Evolutionary conservation across 192 early-diverging fungal genomes (phyloP).

Genomic region (Spinellus fusiger): DNA sequence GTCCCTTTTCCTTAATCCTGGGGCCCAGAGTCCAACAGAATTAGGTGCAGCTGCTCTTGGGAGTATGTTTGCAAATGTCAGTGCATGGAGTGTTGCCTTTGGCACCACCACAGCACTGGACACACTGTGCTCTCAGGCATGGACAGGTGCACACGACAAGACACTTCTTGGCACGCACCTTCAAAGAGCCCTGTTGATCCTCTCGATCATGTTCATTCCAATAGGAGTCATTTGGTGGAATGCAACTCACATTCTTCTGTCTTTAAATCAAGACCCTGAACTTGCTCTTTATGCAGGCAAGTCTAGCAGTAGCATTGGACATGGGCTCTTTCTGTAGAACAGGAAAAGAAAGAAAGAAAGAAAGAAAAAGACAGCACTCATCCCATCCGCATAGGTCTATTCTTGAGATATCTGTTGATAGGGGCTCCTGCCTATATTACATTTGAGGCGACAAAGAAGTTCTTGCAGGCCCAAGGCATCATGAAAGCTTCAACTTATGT

Average conservation of each 20-base stretch:
- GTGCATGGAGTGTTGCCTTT: constrained; percentile 57
- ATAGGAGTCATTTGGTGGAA: constrained; percentile 24
- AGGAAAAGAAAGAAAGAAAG: background rate
- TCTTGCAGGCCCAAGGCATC: constrained; percentile 80
- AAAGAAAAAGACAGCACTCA: background rate
- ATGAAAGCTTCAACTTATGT: constrained; percentile 82
- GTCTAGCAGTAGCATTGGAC: background rate
- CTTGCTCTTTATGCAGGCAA: constrained; percentile 12
- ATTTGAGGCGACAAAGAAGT: constrained; percentile 83
- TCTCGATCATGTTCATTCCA: constrained; percentile 26
- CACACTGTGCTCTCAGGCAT: constrained; percentile 71
- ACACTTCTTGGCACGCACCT: constrained; percentile 63
- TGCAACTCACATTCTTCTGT: constrained; percentile 6
- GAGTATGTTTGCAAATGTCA: constrained; percentile 67
- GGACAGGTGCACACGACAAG: constrained; percentile 57
- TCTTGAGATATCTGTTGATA: constrained; percentile 53
- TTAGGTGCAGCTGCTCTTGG: constrained; percentile 65
- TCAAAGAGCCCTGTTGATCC: constrained; percentile 39
- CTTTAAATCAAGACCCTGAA: constrained; percentile 23
- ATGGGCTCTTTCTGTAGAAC: background rate
- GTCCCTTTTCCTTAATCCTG: background rate
- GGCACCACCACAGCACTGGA: constrained; percentile 73
- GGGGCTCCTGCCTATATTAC: constrained; percentile 70
- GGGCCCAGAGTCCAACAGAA: constrained; percentile 38
- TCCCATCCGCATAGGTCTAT: constrained; percentile 34